These are phyloP conservation scores for Cryphonectria naterciae DNA, from an alignment of 2,329 filamentous ascomycete genomes.

Conservation along the genomic window DNA sequence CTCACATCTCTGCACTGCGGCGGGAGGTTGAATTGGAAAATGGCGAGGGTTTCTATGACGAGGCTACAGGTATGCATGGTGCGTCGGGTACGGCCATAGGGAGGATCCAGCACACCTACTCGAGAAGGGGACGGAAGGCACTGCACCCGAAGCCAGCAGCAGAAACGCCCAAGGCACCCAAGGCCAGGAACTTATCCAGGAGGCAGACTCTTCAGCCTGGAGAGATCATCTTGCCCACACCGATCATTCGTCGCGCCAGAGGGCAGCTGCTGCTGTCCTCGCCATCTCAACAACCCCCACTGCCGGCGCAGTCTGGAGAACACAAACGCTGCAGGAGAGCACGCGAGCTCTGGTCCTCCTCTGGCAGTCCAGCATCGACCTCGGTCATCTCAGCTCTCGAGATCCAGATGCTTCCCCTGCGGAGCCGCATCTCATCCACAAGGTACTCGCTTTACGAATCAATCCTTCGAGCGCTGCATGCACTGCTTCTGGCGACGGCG, in stretches of 20 bases:
- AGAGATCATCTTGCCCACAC: constrained; percentile 38
- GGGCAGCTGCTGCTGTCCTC: constrained; percentile 38
- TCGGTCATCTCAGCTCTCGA: constrained; percentile 35
- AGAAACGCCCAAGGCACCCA: neutral
- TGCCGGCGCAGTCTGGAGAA: neutral
- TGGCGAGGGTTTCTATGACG: neutral
- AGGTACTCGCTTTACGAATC: constrained; percentile 48
- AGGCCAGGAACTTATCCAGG: constrained; percentile 2
- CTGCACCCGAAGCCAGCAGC: neutral
- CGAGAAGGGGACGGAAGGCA: constrained; percentile 25
- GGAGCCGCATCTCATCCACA: constrained; percentile 36
- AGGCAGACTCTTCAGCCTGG: constrained; percentile 25
- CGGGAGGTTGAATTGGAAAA: constrained; percentile 37
- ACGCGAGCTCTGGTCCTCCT: constrained; percentile 1
- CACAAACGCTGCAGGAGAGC: neutral
- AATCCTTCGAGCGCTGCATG: constrained; percentile 49
- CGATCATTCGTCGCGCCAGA: constrained; percentile 38
- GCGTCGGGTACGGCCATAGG: neutral
- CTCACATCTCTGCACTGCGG: constrained; percentile 46
- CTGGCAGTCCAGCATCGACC: constrained; percentile 27
- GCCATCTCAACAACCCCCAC: constrained; percentile 29
- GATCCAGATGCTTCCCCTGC: constrained; percentile 41
- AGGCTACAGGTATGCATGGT: constrained; percentile 6
- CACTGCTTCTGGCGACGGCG: constrained; percentile 48
- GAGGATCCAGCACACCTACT: constrained; percentile 29